Evolutionary conservation across 148 eudicot genomes (phyloP).

Genomic region (Arbutus unedo): DNA sequence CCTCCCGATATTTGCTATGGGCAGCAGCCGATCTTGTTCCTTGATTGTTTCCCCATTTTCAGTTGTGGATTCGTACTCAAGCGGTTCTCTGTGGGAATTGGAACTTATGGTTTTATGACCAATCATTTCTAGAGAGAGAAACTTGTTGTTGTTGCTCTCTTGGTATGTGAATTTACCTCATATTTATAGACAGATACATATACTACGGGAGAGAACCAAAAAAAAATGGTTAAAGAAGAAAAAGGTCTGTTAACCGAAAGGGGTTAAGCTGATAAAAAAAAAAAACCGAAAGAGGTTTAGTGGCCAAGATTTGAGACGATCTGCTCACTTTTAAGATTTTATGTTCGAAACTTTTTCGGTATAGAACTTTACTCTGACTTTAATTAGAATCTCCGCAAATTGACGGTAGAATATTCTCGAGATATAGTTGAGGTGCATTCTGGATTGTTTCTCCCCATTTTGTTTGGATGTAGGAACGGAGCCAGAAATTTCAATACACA

Average conservation of each 20-base stretch:
- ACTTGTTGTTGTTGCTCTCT: constrained; percentile 15
- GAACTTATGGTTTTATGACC: constrained; percentile 17
- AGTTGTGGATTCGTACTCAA: constrained; percentile 21
- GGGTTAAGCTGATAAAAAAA: too few species aligned
- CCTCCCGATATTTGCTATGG: constrained; percentile 76
- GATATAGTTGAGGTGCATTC: not conserved
- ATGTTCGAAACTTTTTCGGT: too few species aligned
- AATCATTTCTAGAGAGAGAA: constrained; percentile 23
- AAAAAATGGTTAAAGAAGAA: too few species aligned
- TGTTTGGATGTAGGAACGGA: too few species aligned
- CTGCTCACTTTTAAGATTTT: too few species aligned
- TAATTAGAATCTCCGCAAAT: not conserved
- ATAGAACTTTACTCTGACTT: not conserved
- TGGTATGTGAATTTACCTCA: constrained; percentile 2
- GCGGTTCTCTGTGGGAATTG: constrained; percentile 7
- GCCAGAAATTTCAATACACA: too few species aligned
- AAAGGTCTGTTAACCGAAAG: too few species aligned
- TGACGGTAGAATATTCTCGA: not conserved
- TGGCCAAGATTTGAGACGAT: too few species aligned
- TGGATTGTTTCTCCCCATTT: too few species aligned
- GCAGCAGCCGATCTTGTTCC: constrained; percentile 65
- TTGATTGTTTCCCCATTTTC: constrained; percentile 16
- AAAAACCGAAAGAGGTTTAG: too few species aligned
- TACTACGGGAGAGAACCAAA: too few species aligned
- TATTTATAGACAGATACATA: not conserved